Conservation (phyloP, 1,284 basidiomycete species). For the Xerocomus nothofagi region DNA sequence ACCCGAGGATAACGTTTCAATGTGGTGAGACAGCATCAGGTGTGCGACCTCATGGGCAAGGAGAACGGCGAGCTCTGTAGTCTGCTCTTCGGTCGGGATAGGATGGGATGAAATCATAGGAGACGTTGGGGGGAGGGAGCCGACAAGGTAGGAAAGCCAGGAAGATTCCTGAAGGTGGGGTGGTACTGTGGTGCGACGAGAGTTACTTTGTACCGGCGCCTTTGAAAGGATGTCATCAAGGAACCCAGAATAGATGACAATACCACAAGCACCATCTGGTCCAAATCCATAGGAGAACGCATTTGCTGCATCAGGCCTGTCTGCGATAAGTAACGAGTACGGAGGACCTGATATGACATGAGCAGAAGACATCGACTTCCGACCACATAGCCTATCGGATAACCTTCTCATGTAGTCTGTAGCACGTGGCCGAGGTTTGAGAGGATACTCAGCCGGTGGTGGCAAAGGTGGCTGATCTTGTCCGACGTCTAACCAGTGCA, state of each 20-base stretch:
- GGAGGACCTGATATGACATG: slow-evolving; percentile 77
- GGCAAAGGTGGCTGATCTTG: slow-evolving; percentile 58
- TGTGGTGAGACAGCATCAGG: slow-evolving; percentile 82
- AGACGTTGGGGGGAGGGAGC: slow-evolving; percentile 39
- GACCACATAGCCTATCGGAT: slow-evolving; percentile 50
- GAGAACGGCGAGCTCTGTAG: slow-evolving; percentile 79
- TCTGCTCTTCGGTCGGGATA: slow-evolving; percentile 77
- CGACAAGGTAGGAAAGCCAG: slow-evolving; percentile 52
- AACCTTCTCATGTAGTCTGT: slow-evolving; percentile 61
- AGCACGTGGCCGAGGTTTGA: slow-evolving; percentile 69
- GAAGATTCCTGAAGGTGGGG: slow-evolving; percentile 37
- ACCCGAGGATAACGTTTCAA: slow-evolving; percentile 82
- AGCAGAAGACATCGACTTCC: slow-evolving; percentile 41
- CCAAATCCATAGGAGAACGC: slow-evolving; percentile 93
- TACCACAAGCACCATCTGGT: slow-evolving; percentile 82
- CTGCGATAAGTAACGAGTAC: slow-evolving; percentile 82
- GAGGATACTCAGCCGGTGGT: slow-evolving; percentile 67
- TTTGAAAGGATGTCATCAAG: slow-evolving; percentile 74
- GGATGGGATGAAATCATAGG: slow-evolving; percentile 35
- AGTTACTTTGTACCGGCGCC: slow-evolving; percentile 30
- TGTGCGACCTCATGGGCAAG: slow-evolving; percentile 89
- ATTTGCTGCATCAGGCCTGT: slow-evolving; percentile 75
- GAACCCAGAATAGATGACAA: slow-evolving; percentile 89
- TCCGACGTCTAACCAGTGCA: slow-evolving; percentile 55
- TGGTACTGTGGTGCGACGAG: slow-evolving; percentile 1